Evolutionary conservation across 345 rosid genomes (phyloP), one percentile per base, ranked within the genome.

Genomic region (Angophora floribunda): DNA sequence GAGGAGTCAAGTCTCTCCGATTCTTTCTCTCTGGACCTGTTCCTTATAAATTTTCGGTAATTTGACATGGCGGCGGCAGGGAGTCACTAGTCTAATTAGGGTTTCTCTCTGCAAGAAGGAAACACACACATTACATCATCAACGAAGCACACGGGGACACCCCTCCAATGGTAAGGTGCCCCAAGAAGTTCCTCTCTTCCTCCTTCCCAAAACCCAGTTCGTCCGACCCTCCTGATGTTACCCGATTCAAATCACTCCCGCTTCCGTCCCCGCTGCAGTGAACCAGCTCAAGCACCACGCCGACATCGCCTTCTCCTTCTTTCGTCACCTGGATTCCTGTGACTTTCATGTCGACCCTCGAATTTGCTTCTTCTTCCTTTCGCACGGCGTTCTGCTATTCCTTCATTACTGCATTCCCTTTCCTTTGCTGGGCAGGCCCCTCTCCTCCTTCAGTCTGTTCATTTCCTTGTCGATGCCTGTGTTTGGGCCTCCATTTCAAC

Each of bases 291-390:
- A 28, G 51, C 82, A 52, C 49, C 67, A 51, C 8, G 47, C 47
- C 17, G 92, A 95, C 52, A 90, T 88, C n/a, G 94, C 96, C 36
- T 88, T 94, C 26, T 91, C 93, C 51, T 90, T 88, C 59, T 91
- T 96, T 26, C 14, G 24, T 53, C 92, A 91, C 85, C 87, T 94
- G 79, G 90, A 94, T 51, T 80, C 89, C 87, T 41, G 70, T 85
- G 92, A 93, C 30, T 90, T 93, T 88, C 92, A 93, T 1, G 85
- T 86, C 65, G 92, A 95, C 41, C 41, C n/a, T 59, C 94, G 61
- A 92, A 94, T 47, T 89, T 90, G 87, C 96, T 96, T 84, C 80
- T 70, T 47, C 82, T 75, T 41, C 82, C 82, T 41, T 44, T 44
- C 24, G 49, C 14, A 10, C 49, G 28, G 80, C 19, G 47, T 41